Evolutionary conservation across 2,329 filamentous ascomycete genomes (phyloP).

Genomic region (Fusarium succisae): DNA sequence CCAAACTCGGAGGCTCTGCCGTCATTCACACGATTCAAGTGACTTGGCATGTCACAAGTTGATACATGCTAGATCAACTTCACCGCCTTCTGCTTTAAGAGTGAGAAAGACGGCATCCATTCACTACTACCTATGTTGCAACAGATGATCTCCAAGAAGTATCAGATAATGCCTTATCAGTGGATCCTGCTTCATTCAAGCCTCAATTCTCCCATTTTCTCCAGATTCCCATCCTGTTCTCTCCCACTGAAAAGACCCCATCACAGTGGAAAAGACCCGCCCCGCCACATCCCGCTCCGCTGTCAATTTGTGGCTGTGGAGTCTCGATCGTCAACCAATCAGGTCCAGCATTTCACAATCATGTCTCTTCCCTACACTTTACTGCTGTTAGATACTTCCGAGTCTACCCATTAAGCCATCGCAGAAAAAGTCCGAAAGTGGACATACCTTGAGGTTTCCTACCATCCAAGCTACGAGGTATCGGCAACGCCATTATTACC

Average conservation of each 20-base stretch:
- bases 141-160: not conserved
- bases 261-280: slow-evolving; percentile 24
- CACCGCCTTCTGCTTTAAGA: slow-evolving; percentile 7
- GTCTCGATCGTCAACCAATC: slow-evolving; percentile 9
- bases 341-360: not conserved
- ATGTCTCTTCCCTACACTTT: slow-evolving; percentile 12
- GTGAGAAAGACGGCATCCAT: not conserved
- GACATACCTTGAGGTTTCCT: slow-evolving; percentile 12
- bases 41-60: slow-evolving; percentile 33
- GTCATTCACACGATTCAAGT: slow-evolving; percentile 28
- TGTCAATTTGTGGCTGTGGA: slow-evolving; percentile 36
- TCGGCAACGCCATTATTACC: slow-evolving; percentile 2
- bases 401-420: slow-evolving; percentile 37
- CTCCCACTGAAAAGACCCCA: slow-evolving; percentile 3
- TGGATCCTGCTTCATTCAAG: slow-evolving; percentile 5
- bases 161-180: slow-evolving; percentile 17
- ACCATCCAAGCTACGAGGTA: slow-evolving; percentile 1
- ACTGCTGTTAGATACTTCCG: slow-evolving; percentile 27
- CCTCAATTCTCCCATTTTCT: slow-evolving; percentile 8
- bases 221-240: slow-evolving; percentile 6
- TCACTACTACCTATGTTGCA: not conserved
- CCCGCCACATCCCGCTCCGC: slow-evolving; percentile 40
- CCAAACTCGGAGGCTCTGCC: not conserved
- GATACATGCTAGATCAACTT: not conserved
- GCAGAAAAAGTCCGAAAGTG: slow-evolving; percentile 34